Evolutionary conservation across 371 early-diverging fungal genomes (phyloP).

Genomic region (Spraguea lophii): DNA sequence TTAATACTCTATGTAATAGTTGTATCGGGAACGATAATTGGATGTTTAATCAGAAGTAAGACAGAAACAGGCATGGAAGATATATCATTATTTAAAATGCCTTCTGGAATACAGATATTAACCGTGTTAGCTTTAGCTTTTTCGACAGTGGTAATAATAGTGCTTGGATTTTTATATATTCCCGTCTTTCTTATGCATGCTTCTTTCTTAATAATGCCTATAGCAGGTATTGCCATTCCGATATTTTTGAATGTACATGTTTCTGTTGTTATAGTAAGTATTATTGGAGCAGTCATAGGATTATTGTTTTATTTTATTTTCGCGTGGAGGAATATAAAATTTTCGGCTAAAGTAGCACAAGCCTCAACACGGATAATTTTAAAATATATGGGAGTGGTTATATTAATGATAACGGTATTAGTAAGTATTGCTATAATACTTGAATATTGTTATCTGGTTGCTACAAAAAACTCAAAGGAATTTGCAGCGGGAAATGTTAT

Average conservation of each 20-base stretch:
- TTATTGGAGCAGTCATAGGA: neutral
- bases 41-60: too few relatives aligned
- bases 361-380: neutral
- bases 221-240: neutral
- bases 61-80: too few relatives aligned
- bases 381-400: neutral
- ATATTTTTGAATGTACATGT: neutral
- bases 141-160: neutral
- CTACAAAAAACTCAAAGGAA: neutral
- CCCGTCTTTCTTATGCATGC: neutral
- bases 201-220: neutral
- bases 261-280: neutral
- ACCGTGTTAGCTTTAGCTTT: neutral
- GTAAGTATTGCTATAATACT: neutral
- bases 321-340: neutral
- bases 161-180: neutral
- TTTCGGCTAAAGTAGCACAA: neutral
- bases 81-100: neutral
- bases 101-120: neutral
- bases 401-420: neutral
- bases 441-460: neutral
- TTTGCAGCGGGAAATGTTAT: neutral
- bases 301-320: neutral
- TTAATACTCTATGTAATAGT: conserved; percentile 14
- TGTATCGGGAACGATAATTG: neutral